A percentile compares a stretch with the other conserved stretches of the same genome.
Conservation (phyloP, 495 filamentous ascomycete genomes). For the Antarctomyces pellizariae region DNA sequence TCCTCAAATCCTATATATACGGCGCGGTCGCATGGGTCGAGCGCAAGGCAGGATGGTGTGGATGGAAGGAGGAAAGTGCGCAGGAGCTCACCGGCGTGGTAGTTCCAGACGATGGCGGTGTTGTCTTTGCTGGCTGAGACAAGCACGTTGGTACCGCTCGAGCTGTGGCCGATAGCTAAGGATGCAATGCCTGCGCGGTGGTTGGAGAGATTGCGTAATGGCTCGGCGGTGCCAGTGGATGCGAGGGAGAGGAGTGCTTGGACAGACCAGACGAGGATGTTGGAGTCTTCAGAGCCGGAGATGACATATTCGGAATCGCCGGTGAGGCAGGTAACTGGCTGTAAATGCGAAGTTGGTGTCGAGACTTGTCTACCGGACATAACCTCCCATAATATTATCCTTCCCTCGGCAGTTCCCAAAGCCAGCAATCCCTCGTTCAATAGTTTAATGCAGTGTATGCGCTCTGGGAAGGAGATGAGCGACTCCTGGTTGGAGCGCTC, state of each 20-base stretch:
- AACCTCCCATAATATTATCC: slow-evolving; percentile 79
- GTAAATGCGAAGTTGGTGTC: slow-evolving; percentile 72
- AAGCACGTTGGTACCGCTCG: slow-evolving; percentile 45
- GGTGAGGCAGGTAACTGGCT: slow-evolving; percentile 54
- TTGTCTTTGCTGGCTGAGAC: slow-evolving; percentile 61
- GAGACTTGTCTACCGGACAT: slow-evolving; percentile 62
- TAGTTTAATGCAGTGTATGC: slow-evolving; percentile 46
- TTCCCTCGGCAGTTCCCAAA: slow-evolving; percentile 67
- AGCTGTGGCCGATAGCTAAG: slow-evolving; percentile 40
- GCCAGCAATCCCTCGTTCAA: slow-evolving; percentile 44
- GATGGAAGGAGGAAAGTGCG: slow-evolving; percentile 57
- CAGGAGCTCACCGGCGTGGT: slow-evolving; percentile 45
- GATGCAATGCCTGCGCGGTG: slow-evolving; percentile 62
- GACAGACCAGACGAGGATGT: slow-evolving; percentile 75
- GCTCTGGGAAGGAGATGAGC: slow-evolving; percentile 62
- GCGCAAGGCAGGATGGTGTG: slow-evolving; percentile 42
- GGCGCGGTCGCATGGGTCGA: slow-evolving; percentile 70
- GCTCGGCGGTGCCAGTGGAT: slow-evolving; percentile 25
- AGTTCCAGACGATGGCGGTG: slow-evolving; percentile 76
- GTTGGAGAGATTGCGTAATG: slow-evolving; percentile 46
- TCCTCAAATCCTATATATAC: slow-evolving; percentile 68
- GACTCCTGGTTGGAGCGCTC: slow-evolving; percentile 70
- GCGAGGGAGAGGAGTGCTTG: slow-evolving; percentile 39
- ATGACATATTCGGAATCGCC: slow-evolving; percentile 56
- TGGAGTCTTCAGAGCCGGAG: slow-evolving; percentile 73